Conservation (phyloP, 441 rosid genomes). For the Jatropha podagrica region DNA sequence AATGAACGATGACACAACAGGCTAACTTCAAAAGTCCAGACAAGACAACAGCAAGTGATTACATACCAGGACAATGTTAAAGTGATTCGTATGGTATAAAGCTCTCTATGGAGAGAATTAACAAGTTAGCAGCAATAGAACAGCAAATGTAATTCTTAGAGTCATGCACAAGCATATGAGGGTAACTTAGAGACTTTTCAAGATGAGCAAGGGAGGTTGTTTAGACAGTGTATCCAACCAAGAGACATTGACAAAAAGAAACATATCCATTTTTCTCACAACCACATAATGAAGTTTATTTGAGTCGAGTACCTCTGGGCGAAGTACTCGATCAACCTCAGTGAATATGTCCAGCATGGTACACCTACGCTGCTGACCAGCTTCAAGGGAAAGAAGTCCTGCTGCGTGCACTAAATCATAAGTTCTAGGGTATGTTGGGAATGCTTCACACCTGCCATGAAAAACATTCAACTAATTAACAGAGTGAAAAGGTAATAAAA, state of each 20-base stretch:
- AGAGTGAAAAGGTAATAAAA: neutral
- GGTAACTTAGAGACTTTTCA: neutral
- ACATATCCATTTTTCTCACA: neutral
- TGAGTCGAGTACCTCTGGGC: constrained; percentile 78
- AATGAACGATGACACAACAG: neutral
- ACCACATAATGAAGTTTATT: neutral
- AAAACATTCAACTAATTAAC: constrained; percentile 11
- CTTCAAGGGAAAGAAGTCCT: constrained; percentile 70
- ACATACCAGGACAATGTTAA: neutral
- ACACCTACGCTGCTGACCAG: constrained; percentile 51
- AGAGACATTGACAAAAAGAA: neutral
- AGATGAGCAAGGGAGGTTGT: neutral
- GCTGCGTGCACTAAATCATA: constrained; percentile 94
- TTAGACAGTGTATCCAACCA: constrained; percentile 1
- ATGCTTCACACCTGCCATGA: constrained; percentile 86
- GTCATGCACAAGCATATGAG: neutral
- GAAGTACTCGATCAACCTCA: constrained; percentile 91
- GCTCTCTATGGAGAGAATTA: neutral
- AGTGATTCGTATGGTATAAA: neutral
- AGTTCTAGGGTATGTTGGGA: constrained; percentile 94
- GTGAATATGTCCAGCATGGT: constrained; percentile 57
- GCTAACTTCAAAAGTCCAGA: neutral
- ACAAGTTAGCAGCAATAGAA: neutral
- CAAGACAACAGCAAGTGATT: neutral
- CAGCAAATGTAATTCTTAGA: neutral